Evolutionary conservation across 2,329 filamentous ascomycete genomes (phyloP).

Genomic region (Cryphonectria carpinicola): DNA sequence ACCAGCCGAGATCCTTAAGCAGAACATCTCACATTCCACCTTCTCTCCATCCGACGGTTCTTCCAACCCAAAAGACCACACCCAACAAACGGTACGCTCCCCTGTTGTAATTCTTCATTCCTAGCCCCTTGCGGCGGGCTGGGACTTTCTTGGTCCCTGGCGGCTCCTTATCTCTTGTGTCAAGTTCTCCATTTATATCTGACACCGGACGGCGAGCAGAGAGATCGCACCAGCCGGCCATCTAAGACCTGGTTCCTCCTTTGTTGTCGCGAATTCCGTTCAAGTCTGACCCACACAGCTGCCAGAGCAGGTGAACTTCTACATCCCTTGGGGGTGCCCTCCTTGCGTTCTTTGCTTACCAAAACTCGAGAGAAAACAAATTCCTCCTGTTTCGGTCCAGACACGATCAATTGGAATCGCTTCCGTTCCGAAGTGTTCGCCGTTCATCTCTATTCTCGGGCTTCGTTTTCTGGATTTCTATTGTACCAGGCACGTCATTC

Average conservation of each 20-base stretch:
- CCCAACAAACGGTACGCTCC: neutral
- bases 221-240: constrained; percentile 9
- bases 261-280: constrained; percentile 4
- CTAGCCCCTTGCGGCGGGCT: constrained; percentile 1
- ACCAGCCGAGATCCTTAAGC: neutral
- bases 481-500: constrained; percentile 3
- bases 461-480: neutral
- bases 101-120: constrained; percentile 5
- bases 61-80: neutral
- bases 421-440: constrained; percentile 4
- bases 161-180: constrained; percentile 19
- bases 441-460: constrained; percentile 4
- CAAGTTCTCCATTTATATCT: constrained; percentile 17
- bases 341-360: neutral
- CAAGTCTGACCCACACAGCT: neutral
- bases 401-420: neutral
- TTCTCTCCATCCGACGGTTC: neutral
- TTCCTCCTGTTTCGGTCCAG: neutral
- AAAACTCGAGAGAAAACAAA: too few species aligned
- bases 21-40: neutral
- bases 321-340: neutral
- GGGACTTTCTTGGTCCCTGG: constrained; percentile 10
- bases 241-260: constrained; percentile 8
- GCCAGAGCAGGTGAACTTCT: neutral
- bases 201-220: constrained; percentile 4